Evolutionary conservation across 768 basidiomycete species (phyloP), one percentile per base, ranked within the genome.

Genomic region (Suillus bovinus): DNA sequence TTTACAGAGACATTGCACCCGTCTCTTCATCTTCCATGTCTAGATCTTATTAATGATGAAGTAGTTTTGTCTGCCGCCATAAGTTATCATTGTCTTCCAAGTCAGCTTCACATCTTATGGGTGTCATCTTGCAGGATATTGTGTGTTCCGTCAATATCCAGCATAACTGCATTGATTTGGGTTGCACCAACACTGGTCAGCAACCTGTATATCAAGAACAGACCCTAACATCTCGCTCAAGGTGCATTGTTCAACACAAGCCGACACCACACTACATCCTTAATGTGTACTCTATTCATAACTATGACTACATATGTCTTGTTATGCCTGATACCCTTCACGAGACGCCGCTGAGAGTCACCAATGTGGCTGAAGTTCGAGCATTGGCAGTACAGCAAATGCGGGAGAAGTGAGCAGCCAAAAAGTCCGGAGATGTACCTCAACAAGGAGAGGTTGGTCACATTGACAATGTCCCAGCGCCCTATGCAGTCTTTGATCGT

Each of bases 101-200:
- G 7, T 41, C 7, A 8, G 17, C 14, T 5, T 17, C 7, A 9
- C 39, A 41, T 20, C 39, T 41, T 20, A 63, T 60, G 33, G 10
- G 42, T 20, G 8, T 60, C 16, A 46, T 22, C n/a, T 36, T 42
- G 44, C 59, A 68, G 65, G 60, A 64, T 39, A 46, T 69, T 0
- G 17, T 62, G 22, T 70, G 66, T 58, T 64, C 60, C 4, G 42
- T 69, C 27, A 70, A 70, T 63, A 56, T 70, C 17, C 68, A 69
- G 20, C 69, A 69, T 57, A 64, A 69, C 61, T 70, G 69, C 52
- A 53, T 55, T 0, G 4, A 22, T 13, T 27, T n/a, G 2, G 20
- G 17, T 10, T 60, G 59, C 16, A 50, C 17, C 1, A 3, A 31
- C 11, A 22, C 38, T 11, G n/a, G 9, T 14, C 6, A n/a, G 29